Conservation (phyloP, 176 grass and related monocot genomes). For the Oryza officinalis region DNA sequence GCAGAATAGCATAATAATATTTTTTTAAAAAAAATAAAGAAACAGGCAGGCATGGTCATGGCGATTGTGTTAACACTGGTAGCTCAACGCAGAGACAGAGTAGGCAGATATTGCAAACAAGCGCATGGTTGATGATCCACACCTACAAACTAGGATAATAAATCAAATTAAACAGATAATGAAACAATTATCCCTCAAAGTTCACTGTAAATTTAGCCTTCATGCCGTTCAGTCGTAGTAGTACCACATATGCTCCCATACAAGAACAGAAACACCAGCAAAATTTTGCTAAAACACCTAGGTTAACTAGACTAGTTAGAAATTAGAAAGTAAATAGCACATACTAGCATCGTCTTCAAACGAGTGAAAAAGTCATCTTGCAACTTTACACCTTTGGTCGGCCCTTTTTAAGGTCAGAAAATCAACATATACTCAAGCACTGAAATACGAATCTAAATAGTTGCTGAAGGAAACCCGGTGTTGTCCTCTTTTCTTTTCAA, state of each 20-base stretch:
- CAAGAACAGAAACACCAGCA: neutral
- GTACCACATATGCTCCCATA: neutral
- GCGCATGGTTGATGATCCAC: neutral
- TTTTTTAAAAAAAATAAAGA: neutral
- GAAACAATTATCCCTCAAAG: neutral
- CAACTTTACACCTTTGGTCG: neutral
- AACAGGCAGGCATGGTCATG: neutral
- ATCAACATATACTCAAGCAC: neutral
- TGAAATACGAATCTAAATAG: neutral
- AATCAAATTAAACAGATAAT: neutral
- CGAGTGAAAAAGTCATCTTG: neutral
- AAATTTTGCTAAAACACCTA: neutral
- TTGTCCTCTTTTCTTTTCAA: neutral
- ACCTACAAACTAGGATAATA: neutral
- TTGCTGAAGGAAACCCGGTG: conserved; percentile 2
- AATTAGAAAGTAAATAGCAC: conserved; percentile 1
- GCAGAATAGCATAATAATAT: neutral
- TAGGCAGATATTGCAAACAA: neutral
- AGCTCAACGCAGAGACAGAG: neutral
- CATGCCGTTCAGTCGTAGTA: neutral
- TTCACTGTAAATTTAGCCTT: neutral
- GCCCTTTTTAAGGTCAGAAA: neutral
- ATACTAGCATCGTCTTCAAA: neutral
- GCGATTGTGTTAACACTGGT: neutral
- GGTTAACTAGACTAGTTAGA: conserved; percentile 8